These are phyloP conservation scores for Alternaria atra DNA, from an alignment of 2,329 filamentous ascomycete genomes.

Conservation along the genomic window DNA sequence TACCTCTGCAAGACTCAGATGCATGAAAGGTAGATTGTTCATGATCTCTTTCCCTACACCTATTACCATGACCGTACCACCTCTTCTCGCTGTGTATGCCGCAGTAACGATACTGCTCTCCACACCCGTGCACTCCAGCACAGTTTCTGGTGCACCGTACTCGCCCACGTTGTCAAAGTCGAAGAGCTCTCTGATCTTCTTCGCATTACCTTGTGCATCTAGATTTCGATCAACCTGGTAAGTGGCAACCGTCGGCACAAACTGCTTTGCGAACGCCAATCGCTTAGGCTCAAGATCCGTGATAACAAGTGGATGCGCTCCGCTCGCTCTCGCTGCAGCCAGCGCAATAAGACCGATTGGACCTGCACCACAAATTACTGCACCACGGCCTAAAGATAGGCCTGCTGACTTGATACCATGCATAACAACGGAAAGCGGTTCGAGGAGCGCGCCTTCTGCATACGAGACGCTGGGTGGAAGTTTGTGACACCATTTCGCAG, in stretches of 20 bases:
- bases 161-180: conserved; percentile 56
- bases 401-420: conserved; percentile 66
- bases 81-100: conserved; percentile 64
- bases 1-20: conserved; percentile 68
- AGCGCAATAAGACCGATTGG: conserved; percentile 71
- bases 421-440: conserved; percentile 70
- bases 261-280: conserved; percentile 65
- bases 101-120: conserved; percentile 70
- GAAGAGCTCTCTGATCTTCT: conserved; percentile 64
- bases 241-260: conserved; percentile 64
- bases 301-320: conserved; percentile 70
- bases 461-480: conserved; percentile 66
- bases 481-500: conserved; percentile 62
- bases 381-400: conserved; percentile 64
- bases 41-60: conserved; percentile 69
- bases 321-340: conserved; percentile 68
- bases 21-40: conserved; percentile 74
- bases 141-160: conserved; percentile 65
- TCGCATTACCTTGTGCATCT: conserved; percentile 61
- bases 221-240: conserved; percentile 62
- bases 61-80: conserved; percentile 70
- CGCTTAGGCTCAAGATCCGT: conserved; percentile 68
- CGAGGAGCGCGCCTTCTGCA: conserved; percentile 69
- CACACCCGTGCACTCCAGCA: conserved; percentile 72
- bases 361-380: conserved; percentile 66